A percentile compares a stretch with the other conserved stretches of the same genome.
Evolutionary conservation across 2,329 filamentous ascomycete genomes (phyloP).

Genomic region (Sporothrix brunneoviolacea): DNA sequence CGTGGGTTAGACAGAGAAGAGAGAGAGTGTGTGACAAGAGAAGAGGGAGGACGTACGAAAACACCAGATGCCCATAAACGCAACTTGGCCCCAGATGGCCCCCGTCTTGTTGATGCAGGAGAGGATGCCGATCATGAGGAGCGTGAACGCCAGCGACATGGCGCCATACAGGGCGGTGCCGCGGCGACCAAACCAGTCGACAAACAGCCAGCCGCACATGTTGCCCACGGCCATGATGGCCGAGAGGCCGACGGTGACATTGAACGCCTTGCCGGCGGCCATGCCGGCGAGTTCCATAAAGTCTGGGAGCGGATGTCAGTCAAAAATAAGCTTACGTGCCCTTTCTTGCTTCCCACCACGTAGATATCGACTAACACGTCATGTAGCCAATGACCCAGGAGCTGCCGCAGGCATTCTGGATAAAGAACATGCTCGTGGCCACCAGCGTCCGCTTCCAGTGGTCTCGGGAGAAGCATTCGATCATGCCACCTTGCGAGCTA

Average conservation of each 20-base stretch:
- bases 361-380: no score
- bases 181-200: slow-evolving; percentile 26
- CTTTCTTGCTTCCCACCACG: no score
- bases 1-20: no score
- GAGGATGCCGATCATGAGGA: slow-evolving; percentile 27
- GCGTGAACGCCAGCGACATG: slow-evolving; percentile 21
- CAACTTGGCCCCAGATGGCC: slow-evolving; percentile 17
- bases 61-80: slow-evolving; percentile 26
- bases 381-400: slow-evolving; percentile 26
- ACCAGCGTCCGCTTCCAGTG: slow-evolving; percentile 22
- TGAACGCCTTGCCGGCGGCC: slow-evolving; percentile 15
- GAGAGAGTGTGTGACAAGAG: no score
- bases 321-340: no score
- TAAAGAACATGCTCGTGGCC: slow-evolving; percentile 17
- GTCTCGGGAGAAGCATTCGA: slow-evolving; percentile 18
- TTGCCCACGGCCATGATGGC: slow-evolving; percentile 27
- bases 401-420: slow-evolving; percentile 25
- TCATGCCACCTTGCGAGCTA: slow-evolving; percentile 1
- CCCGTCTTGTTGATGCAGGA: slow-evolving; percentile 15
- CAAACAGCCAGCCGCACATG: slow-evolving; percentile 26
- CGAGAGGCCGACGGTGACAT: slow-evolving; percentile 18
- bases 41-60: no score
- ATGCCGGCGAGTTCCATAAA: slow-evolving; percentile 25
- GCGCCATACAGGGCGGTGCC: slow-evolving; percentile 21
- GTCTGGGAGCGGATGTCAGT: neutral